Evolutionary conservation across 768 basidiomycete genomes (phyloP).

Genomic region (Nevesoporus exiguus): DNA sequence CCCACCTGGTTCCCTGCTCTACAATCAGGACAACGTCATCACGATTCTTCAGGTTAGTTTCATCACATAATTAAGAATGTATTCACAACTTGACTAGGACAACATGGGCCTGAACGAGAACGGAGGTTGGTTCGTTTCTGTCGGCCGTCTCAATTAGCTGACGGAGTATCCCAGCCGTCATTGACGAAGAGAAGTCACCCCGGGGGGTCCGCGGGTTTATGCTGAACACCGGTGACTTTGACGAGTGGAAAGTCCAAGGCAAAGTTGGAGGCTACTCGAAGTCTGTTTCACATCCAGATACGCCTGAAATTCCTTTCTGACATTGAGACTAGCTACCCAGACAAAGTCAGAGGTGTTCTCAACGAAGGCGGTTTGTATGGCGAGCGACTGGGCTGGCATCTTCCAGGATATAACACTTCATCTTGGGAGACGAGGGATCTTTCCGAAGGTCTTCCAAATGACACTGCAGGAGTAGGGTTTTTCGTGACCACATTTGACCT

Average conservation of each 20-base stretch:
- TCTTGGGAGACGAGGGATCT: constrained; percentile 58
- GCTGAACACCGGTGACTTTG: constrained; percentile 59
- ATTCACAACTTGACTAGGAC: constrained; percentile 43
- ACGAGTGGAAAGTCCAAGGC: constrained; percentile 69
- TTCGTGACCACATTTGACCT: constrained; percentile 74
- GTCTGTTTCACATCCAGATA: constrained; percentile 35
- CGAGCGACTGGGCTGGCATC: constrained; percentile 73
- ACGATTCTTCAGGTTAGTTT: constrained; percentile 67
- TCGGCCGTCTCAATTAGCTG: neutral
- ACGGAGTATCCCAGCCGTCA: constrained; percentile 25
- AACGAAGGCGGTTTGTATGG: constrained; percentile 73
- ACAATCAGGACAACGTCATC: constrained; percentile 65
- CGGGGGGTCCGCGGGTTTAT: constrained; percentile 76
- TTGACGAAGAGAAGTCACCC: constrained; percentile 64
- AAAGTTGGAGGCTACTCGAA: constrained; percentile 68
- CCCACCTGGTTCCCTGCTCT: constrained; percentile 49
- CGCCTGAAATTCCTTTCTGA: neutral
- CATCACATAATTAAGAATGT: neutral
- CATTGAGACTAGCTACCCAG: constrained; percentile 54
- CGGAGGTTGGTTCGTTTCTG: constrained; percentile 35
- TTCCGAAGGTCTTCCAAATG: constrained; percentile 53
- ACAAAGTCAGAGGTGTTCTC: constrained; percentile 64
- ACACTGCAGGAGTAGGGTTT: constrained; percentile 71
- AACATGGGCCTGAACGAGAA: constrained; percentile 78
- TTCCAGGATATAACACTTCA: constrained; percentile 64